Evolutionary conservation across 2,329 filamentous ascomycete species (phyloP).

Genomic region (Verticillium isaacii): DNA sequence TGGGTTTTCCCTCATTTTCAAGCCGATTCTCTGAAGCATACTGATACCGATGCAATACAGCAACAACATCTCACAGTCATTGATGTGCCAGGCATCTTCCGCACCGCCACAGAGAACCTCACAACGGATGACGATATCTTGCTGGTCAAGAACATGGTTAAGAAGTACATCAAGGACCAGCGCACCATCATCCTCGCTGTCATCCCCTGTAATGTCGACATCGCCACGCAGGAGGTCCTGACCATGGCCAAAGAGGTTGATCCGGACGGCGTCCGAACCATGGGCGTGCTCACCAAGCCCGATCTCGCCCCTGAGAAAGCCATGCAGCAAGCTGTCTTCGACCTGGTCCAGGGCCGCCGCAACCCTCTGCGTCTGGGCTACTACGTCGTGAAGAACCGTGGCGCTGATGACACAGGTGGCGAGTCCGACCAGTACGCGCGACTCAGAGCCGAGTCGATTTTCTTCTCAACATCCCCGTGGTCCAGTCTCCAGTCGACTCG

Average conservation of each 20-base stretch:
- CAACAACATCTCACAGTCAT: constrained; percentile 37
- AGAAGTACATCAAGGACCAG: constrained; percentile 31
- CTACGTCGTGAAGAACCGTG: constrained; percentile 46
- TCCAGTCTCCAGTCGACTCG: constrained; percentile 15
- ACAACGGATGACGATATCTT: constrained; percentile 20
- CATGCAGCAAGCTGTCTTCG: constrained; percentile 25
- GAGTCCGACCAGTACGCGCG: constrained; percentile 23
- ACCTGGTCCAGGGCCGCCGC: constrained; percentile 22
- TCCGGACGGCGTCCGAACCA: constrained; percentile 32
- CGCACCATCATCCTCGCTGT: constrained; percentile 41
- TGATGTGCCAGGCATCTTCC: constrained; percentile 41
- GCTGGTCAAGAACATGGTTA: constrained; percentile 28
- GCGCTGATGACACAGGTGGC: constrained; percentile 31
- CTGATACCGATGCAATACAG: too few relatives aligned
- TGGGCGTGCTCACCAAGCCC: constrained; percentile 56
- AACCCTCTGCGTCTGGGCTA: constrained; percentile 35
- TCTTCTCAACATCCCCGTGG: constrained; percentile 36
- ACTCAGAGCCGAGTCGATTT: constrained; percentile 24
- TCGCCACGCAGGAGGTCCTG: constrained; percentile 24
- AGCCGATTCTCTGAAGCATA: too few relatives aligned
- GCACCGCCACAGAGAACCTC: constrained; percentile 27
- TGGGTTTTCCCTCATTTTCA: constrained; percentile 9
- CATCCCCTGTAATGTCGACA: constrained; percentile 33
- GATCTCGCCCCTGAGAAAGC: constrained; percentile 22
- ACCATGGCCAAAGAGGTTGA: constrained; percentile 13